Base-by-base conservation (phyloP, 2,329 filamentous ascomycete species). In the Pseudogymnoascus sp. region DNA sequence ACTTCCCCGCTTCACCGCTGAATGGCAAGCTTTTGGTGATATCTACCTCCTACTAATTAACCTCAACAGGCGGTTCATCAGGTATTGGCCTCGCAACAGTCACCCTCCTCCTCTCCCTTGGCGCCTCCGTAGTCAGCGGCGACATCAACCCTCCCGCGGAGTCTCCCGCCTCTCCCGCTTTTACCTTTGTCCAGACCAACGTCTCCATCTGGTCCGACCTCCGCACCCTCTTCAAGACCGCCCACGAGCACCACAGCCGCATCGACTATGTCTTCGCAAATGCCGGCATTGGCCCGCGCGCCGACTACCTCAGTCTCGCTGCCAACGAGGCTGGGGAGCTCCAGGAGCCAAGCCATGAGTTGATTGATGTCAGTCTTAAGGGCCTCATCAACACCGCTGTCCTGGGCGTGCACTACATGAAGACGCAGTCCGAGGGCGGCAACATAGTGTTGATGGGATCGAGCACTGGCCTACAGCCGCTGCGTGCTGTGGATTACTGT, bases 11-110 rank as follows among this genome's bases (percentile, higher is more conserved):
- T 60, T 55, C 21, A 14, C 33, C 21, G 23, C 49, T 45, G 14
- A n/a, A 60, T 29, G 38, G 23, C 31, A n/a, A 19, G 38, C 55
- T 12, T 14, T 4, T 59, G 16, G 59, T 62, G 33, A 61, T 59
- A 63, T 45, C 45, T 63, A 29, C 62, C 29, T 61, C 6, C 21
- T 23, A 31, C 60, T 64, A 61, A 66, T 64, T 61, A 41, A 66
- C 35, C 12, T 35, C 12, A 8, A 61, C 19, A 79, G 83, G 83
- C 59, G 81, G 81, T 62, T 82, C 81, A 0, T 84, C 82, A 2
- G 84, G 84, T 14, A 87, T 87, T 61, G 83, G 84, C 33, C 77
- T 84, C 12, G 81, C 81, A 61, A 84, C 83, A 0, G 76, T 79
- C 6, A 71, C 78, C 7, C 73, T 81, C 2, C 77, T 85, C 12